A percentile compares a stretch with the other conserved stretches of the same genome.
Evolutionary conservation across 83 land plant genomes (phyloP).

Genomic region (Picea mariana): DNA sequence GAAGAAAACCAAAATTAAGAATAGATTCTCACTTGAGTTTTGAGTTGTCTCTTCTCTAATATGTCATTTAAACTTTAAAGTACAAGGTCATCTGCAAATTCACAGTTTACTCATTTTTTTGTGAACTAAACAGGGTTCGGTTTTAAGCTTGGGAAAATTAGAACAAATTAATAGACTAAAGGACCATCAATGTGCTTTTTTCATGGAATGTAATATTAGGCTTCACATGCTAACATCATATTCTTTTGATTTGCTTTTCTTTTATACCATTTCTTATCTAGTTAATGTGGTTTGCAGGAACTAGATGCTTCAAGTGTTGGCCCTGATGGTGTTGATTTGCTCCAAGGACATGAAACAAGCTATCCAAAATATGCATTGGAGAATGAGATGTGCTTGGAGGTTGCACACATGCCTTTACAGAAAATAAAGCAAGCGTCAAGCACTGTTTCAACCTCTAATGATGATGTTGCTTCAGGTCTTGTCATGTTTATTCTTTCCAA

Average conservation of each 20-base stretch:
- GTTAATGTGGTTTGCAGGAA: slow-evolving; percentile 10
- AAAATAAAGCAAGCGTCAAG: slow-evolving; percentile 9
- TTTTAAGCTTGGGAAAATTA: not conserved
- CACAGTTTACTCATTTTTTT: not conserved
- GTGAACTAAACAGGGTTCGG: not conserved
- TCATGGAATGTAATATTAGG: not conserved
- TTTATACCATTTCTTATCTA: slow-evolving; percentile 2
- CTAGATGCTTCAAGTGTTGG: slow-evolving; percentile 14
- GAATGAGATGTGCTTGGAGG: slow-evolving; percentile 13
- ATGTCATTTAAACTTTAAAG: not conserved
- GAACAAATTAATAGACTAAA: not conserved
- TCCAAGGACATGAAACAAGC: not conserved
- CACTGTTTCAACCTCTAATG: slow-evolving; percentile 8
- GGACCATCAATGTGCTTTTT: not conserved
- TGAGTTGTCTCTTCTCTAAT: not conserved
- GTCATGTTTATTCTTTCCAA: not conserved
- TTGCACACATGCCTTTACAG: not conserved
- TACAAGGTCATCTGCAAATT: not conserved
- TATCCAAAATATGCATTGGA: slow-evolving; percentile 9
- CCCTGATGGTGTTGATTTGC: not conserved
- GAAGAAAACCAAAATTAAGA: not conserved
- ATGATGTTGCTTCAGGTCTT: slow-evolving; percentile 13
- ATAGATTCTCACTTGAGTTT: not conserved
- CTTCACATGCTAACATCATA: not conserved
- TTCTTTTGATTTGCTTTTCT: not conserved